Evolutionary conservation across 345 rosid genomes (phyloP).

Genomic region (Aegle marmelos): DNA sequence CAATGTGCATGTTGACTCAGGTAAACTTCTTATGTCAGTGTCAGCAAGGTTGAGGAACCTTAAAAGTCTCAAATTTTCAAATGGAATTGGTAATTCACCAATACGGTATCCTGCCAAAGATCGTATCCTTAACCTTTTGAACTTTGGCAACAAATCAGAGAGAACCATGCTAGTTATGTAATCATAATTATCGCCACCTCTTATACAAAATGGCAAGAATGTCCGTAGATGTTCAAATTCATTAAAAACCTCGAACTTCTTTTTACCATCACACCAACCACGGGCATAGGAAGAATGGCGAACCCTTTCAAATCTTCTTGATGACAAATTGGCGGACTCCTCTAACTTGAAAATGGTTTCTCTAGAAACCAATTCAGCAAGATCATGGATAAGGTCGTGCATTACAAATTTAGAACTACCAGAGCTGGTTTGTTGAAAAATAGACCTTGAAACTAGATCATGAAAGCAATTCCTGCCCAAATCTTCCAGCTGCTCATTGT

Average conservation of each 20-base stretch:
- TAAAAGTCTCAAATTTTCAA: slow-evolving; percentile 4
- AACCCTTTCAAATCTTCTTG: background rate
- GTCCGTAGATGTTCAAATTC: slow-evolving; percentile 13
- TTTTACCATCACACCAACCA: accelerated
- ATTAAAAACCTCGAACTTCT: background rate
- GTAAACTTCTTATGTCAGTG: background rate
- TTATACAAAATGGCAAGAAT: slow-evolving; percentile 4
- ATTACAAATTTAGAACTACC: background rate
- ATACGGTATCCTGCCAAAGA: slow-evolving; percentile 9
- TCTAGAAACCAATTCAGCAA: background rate
- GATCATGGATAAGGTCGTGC: slow-evolving; percentile 5
- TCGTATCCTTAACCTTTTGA: slow-evolving; percentile 8
- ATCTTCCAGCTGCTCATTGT: background rate
- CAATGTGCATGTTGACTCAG: slow-evolving; percentile 4
- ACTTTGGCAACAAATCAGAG: slow-evolving; percentile 2
- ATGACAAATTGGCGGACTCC: background rate
- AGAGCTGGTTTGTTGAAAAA: slow-evolving; percentile 1
- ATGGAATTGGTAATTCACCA: slow-evolving; percentile 3
- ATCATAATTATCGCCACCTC: no score
- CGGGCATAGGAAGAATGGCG: background rate
- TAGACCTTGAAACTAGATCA: slow-evolving; percentile 7
- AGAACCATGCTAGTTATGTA: background rate
- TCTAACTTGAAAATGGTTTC: background rate
- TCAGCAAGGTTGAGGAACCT: background rate
- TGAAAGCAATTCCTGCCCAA: background rate